phyloP scores from a whole-genome alignment of 2,329 filamentous ascomycete species.

The Zymoseptoria passerinii region DNA sequence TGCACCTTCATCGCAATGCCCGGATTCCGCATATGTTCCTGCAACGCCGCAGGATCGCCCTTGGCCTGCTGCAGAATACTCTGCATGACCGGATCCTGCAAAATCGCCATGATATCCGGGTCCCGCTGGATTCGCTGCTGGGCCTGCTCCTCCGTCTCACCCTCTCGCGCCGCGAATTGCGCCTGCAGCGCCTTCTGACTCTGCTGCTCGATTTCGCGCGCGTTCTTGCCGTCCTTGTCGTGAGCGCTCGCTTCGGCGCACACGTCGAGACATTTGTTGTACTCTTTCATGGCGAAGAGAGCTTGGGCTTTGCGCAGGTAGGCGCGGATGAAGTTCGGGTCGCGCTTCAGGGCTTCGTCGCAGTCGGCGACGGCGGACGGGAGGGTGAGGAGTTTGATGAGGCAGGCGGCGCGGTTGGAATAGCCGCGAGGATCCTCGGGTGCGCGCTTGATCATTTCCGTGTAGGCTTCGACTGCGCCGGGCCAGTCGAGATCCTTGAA shows the following conservation, averaged over 20 bases:
- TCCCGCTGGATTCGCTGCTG: slow-evolving; percentile 72
- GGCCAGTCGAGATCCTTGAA: slow-evolving; percentile 98
- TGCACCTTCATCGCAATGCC: slow-evolving; percentile 80
- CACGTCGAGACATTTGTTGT: slow-evolving; percentile 85
- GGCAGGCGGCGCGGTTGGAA: slow-evolving; percentile 92
- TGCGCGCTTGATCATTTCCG: slow-evolving; percentile 92
- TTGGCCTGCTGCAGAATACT: slow-evolving; percentile 94
- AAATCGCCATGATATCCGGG: slow-evolving; percentile 68
- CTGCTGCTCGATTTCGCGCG: slow-evolving; percentile 86
- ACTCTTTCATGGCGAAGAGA: slow-evolving; percentile 95
- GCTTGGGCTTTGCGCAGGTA: slow-evolving; percentile 96
- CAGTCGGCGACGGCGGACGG: slow-evolving; percentile 90
- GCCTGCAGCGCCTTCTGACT: slow-evolving; percentile 85
- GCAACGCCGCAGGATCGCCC: slow-evolving; percentile 79
- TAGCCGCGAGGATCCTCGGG: slow-evolving; percentile 90
- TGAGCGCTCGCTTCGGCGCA: slow-evolving; percentile 72
- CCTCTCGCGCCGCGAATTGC: slow-evolving; percentile 84
- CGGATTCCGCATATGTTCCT: slow-evolving; percentile 96
- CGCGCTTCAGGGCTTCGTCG: slow-evolving; percentile 80
- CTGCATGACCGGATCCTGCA: slow-evolving; percentile 97
- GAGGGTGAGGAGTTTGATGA: slow-evolving; percentile 95
- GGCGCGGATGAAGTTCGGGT: slow-evolving; percentile 85
- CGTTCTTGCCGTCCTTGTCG: slow-evolving; percentile 71
- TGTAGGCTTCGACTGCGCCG: slow-evolving; percentile 85
- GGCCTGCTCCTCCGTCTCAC: slow-evolving; percentile 87